Evolutionary conservation across 1,139 yeast species (phyloP).

Genomic region (Hanseniaspora gamundiae): DNA sequence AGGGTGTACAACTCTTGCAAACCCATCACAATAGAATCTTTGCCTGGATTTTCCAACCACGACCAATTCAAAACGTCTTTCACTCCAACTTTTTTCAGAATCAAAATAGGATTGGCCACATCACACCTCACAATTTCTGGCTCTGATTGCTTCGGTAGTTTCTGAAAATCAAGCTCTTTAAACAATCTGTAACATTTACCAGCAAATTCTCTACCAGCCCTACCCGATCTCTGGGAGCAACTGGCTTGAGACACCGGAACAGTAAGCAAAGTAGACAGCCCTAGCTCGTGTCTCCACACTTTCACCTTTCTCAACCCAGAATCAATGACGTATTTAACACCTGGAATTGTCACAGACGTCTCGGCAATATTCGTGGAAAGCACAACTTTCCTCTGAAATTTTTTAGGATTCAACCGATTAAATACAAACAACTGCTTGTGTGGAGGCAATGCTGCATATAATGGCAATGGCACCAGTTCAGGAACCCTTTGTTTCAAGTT

Average conservation of each 20-base stretch:
- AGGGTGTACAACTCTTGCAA: conserved; percentile 66
- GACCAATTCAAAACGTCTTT: conserved; percentile 77
- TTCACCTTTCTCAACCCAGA: conserved; percentile 87
- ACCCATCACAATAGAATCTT: conserved; percentile 64
- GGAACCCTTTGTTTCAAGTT: conserved; percentile 38
- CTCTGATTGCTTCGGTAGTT: conserved; percentile 68
- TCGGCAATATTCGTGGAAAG: conserved; percentile 94
- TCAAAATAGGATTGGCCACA: conserved; percentile 69
- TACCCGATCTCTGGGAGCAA: conserved; percentile 91
- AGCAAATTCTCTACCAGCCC: conserved; percentile 94
- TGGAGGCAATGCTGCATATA: conserved; percentile 89
- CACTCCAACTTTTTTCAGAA: conserved; percentile 73
- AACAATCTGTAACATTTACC: conserved; percentile 86
- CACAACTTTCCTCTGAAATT: conserved; percentile 58
- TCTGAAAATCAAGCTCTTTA: conserved; percentile 54
- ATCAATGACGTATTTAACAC: conserved; percentile 88
- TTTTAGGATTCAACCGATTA: conserved; percentile 41
- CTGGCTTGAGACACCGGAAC: conserved; percentile 91
- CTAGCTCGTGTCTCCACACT: conserved; percentile 88
- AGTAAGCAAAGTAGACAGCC: conserved; percentile 79
- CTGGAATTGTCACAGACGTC: conserved; percentile 91
- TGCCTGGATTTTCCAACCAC: conserved; percentile 88
- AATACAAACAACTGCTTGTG: conserved; percentile 71
- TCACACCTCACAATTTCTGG: conserved; percentile 87
- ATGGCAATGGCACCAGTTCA: conserved; percentile 59